Evolutionary conservation across 495 filamentous ascomycete species (phyloP), one percentile per base, ranked within the genome.

Genomic region (Hypoxylon subgilvum): DNA sequence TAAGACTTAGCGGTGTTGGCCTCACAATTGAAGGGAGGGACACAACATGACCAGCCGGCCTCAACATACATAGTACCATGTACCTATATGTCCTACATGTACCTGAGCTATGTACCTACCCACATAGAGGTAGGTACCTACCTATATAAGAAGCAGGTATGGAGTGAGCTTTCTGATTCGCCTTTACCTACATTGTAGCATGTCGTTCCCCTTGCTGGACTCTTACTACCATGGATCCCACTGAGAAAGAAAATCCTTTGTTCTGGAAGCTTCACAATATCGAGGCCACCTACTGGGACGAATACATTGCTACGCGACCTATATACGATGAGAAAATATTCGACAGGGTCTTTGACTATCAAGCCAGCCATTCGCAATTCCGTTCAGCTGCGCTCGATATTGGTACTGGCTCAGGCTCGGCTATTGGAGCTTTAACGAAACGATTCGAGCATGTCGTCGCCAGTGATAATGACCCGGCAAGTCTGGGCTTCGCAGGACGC

Each of bases 331-430:
- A 21, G 2, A 19, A 34, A 1, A 65, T 71, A 18, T 71, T 68
- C 49, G 34, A 68, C 4, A 45, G 52, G 7, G 53, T 71, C 48
- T 70, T 62, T 38, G 27, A 45, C 47, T 67, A 71, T 34, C 69
- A 71, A 14, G 23, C 52, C 8, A 43, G 25, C 6, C 63, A 69
- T 17, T 57, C 56, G n/a, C 28, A 23, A 17, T 23, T 9, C 23
- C 57, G 44, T 32, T 14, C 14, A 18, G 35, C 63, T 13, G 69
- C 67, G n/a, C 61, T 68, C 31, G 69, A 73, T 36, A 53, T 73
- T 8, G 70, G 67, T 28, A 57, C 53, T 17, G 69, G 70, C 16
- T 58, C 70, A 1, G 69, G 69, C 13, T 43, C 64, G 1, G 69
- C 66, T 14, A 48, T 61, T 0, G 58, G 51, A 2, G 51, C 49